Evolutionary conservation across 768 basidiomycete species (phyloP).

Genomic region (Asterophora lycoperdoides): DNA sequence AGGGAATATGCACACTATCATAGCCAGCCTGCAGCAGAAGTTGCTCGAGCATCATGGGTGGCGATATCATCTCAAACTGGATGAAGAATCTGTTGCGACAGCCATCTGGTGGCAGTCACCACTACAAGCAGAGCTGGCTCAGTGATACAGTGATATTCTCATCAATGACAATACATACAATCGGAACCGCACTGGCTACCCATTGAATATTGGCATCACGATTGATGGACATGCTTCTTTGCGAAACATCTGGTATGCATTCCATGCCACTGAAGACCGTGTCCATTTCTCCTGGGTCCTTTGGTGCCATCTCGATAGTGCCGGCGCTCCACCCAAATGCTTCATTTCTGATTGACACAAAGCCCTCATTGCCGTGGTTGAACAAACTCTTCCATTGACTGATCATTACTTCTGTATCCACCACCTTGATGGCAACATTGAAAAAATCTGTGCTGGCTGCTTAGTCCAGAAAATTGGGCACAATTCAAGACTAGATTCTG

Average conservation of each 20-base stretch:
- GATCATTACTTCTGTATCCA: slow-evolving; percentile 27
- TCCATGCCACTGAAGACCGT: slow-evolving; percentile 22
- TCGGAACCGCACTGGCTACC: slow-evolving; percentile 22
- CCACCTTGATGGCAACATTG: slow-evolving; percentile 27
- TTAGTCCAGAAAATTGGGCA: slow-evolving; percentile 17
- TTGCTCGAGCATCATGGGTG: slow-evolving; percentile 18
- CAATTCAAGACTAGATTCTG: slow-evolving; percentile 26
- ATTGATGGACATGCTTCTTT: slow-evolving; percentile 23
- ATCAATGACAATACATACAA: slow-evolving; percentile 30
- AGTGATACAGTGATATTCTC: slow-evolving; percentile 25
- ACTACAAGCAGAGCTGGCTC: slow-evolving; percentile 19
- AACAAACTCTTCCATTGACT: slow-evolving; percentile 16
- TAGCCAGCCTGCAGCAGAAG: slow-evolving; percentile 16
- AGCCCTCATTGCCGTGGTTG: slow-evolving; percentile 17
- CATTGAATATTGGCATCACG: slow-evolving; percentile 28
- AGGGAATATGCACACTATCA: slow-evolving; percentile 25
- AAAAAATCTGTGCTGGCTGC: slow-evolving; percentile 16
- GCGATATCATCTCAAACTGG: slow-evolving; percentile 18
- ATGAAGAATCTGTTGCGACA: slow-evolving; percentile 13
- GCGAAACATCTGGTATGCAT: slow-evolving; percentile 25
- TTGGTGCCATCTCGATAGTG: slow-evolving; percentile 18
- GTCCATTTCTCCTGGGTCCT: slow-evolving; percentile 22
- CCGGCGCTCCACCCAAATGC: slow-evolving; percentile 15
- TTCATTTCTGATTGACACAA: slow-evolving; percentile 20
- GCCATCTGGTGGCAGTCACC: slow-evolving; percentile 32